Percentiles rank a stretch among this genome's conserved stretches.
phyloP scores from a whole-genome alignment of 805 yeast genomes.

The Komagataella populi region DNA sequence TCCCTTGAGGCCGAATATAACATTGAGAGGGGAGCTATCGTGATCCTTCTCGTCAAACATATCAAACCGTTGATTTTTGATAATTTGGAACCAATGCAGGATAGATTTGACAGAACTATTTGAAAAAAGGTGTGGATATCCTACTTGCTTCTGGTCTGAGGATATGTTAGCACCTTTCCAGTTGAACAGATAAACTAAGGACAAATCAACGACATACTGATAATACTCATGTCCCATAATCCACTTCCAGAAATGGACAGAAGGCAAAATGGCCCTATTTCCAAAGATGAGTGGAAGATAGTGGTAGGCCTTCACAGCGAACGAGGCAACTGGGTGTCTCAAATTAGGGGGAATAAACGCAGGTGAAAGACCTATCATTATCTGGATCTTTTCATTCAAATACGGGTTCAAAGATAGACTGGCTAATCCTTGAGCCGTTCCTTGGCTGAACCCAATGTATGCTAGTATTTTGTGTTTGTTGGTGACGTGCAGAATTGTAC shows the following conservation, averaged over 20 bases:
- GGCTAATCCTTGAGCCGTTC: conserved; percentile 91
- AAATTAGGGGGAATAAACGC: conserved; percentile 90
- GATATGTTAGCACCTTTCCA: conserved; percentile 33
- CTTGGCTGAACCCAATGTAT: conserved; percentile 89
- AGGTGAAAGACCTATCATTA: conserved; percentile 55
- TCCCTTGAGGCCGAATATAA: conserved; percentile 13
- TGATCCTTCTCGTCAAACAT: conserved; percentile 34
- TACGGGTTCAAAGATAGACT: conserved; percentile 60
- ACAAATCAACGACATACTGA: conserved; percentile 28
- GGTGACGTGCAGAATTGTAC: conserved; percentile 52
- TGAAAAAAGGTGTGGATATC: conserved; percentile 39
- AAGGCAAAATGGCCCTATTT: conserved; percentile 55
- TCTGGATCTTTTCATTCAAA: conserved; percentile 40
- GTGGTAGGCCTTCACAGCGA: conserved; percentile 67
- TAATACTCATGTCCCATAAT: conserved; percentile 37
- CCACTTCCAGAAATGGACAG: conserved; percentile 46
- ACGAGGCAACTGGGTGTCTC: conserved; percentile 44
- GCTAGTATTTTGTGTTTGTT: conserved; percentile 26
- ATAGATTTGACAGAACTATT: conserved; percentile 43
- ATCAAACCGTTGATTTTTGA: conserved; percentile 30
- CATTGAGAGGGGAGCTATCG: conserved; percentile 16
- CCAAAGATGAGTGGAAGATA: conserved; percentile 66
- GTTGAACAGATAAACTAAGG: conserved; percentile 31
- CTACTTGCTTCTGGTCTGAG: conserved; percentile 27
- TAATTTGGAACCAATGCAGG: conserved; percentile 35